phyloP scores from a whole-genome alignment of 1,284 basidiomycete species.

The Singerocomus inundabilis region DNA sequence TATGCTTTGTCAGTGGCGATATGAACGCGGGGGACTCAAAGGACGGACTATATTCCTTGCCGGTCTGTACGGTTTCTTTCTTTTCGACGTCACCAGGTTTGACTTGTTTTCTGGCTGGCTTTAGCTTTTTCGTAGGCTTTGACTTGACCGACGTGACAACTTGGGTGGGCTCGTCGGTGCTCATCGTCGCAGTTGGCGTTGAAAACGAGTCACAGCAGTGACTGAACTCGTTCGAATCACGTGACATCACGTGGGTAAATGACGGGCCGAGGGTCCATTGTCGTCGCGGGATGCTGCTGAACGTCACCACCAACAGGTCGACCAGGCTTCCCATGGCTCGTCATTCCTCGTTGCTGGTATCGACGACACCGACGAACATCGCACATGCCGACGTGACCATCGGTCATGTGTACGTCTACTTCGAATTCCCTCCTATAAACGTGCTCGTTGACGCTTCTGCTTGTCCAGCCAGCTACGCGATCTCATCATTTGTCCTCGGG shows the following conservation, averaged over 20 bases:
- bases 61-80: conserved; percentile 84
- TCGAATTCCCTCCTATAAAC: not conserved
- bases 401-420: conserved; percentile 63
- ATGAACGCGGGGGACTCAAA: not conserved
- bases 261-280: conserved; percentile 15
- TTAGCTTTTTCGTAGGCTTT: conserved; percentile 54
- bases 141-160: conserved; percentile 8
- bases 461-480: conserved; percentile 69
- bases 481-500: conserved; percentile 69
- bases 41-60: conserved; percentile 88
- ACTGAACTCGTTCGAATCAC: conserved; percentile 14
- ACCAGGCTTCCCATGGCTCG: conserved; percentile 41
- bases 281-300: not conserved
- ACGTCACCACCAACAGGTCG: conserved; percentile 12
- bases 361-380: conserved; percentile 44
- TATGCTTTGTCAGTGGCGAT: conserved; percentile 18
- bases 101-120: conserved; percentile 88
- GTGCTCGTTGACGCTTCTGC: conserved; percentile 1
- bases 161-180: conserved; percentile 19
- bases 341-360: conserved; percentile 44
- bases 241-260: conserved; percentile 25
- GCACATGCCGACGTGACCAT: conserved; percentile 55
- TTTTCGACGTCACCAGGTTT: conserved; percentile 87
- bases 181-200: conserved; percentile 23
- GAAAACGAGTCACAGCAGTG: not conserved